These are phyloP conservation scores for Epicoccum nigrum DNA, from an alignment of 2,329 filamentous ascomycete species.

Conservation along the genomic window DNA sequence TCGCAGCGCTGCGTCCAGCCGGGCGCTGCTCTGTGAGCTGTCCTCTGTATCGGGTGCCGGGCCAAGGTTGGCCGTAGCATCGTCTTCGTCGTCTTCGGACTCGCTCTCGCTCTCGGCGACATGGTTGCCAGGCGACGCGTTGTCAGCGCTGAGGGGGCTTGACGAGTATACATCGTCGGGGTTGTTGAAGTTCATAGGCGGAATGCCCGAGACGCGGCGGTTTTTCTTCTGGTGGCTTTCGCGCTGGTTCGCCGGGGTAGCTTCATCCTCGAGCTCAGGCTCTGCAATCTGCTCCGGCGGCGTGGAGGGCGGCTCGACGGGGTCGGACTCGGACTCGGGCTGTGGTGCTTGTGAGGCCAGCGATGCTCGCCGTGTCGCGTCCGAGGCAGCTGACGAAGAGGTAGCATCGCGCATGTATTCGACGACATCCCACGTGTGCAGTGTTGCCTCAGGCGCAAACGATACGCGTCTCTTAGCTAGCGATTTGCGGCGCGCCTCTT, in stretches of 20 bases:
- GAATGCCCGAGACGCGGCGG: constrained; percentile 69
- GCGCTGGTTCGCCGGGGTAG: constrained; percentile 69
- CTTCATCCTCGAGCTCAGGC: constrained; percentile 62
- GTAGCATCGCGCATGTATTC: constrained; percentile 89
- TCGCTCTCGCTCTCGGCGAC: constrained; percentile 63
- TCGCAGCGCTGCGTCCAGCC: constrained; percentile 77
- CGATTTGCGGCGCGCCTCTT: constrained; percentile 90
- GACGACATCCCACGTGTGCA: constrained; percentile 96
- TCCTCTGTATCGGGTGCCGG: constrained; percentile 62
- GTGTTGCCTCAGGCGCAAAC: constrained; percentile 93
- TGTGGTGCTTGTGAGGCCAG: constrained; percentile 55
- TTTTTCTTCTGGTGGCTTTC: constrained; percentile 67
- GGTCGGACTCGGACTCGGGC: constrained; percentile 56
- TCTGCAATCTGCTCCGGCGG: constrained; percentile 66
- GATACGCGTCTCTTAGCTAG: constrained; percentile 90
- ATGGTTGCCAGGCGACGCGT: constrained; percentile 47
- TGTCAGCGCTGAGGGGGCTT: constrained; percentile 73
- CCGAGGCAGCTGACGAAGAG: constrained; percentile 71
- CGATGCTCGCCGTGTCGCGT: constrained; percentile 76
- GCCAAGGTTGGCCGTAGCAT: constrained; percentile 68
- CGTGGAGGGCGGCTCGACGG: constrained; percentile 66
- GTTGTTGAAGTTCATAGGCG: constrained; percentile 68
- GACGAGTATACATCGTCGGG: constrained; percentile 73
- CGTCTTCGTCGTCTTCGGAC: constrained; percentile 69
- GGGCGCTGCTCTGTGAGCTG: constrained; percentile 70